These are phyloP conservation scores for Fraxinus angustifolia DNA, from an alignment of 305 asterid genomes.

Conservation along the genomic window DNA sequence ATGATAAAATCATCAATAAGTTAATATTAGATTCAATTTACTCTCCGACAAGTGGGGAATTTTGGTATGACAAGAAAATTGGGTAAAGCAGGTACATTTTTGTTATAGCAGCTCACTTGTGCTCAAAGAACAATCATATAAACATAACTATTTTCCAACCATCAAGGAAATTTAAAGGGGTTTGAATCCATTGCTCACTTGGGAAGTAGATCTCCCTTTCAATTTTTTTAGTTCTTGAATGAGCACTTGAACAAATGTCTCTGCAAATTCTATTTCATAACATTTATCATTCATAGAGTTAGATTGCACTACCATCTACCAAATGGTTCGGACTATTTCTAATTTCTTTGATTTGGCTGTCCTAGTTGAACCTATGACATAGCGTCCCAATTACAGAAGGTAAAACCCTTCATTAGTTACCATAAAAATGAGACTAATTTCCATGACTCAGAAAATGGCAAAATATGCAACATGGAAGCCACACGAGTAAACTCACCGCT, in stretches of 20 bases:
- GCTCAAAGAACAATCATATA: neutral
- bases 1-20: neutral
- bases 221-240: neutral
- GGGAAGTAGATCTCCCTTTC: neutral
- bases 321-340: neutral
- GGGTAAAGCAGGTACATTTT: neutral
- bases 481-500: conserved; percentile 45
- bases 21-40: neutral
- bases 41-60: neutral
- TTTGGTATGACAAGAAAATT: neutral
- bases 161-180: neutral
- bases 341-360: neutral
- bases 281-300: neutral
- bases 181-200: neutral
- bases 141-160: neutral
- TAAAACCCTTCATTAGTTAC: neutral
- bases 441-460: neutral
- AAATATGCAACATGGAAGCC: neutral
- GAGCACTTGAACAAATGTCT: neutral
- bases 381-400: neutral
- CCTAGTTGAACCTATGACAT: neutral
- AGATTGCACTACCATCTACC: neutral
- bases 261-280: neutral
- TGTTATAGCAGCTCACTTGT: neutral
- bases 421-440: neutral